Evolutionary conservation across 75 land plant genomes (phyloP).

Genomic region (Chamaecyparis obtusa): DNA sequence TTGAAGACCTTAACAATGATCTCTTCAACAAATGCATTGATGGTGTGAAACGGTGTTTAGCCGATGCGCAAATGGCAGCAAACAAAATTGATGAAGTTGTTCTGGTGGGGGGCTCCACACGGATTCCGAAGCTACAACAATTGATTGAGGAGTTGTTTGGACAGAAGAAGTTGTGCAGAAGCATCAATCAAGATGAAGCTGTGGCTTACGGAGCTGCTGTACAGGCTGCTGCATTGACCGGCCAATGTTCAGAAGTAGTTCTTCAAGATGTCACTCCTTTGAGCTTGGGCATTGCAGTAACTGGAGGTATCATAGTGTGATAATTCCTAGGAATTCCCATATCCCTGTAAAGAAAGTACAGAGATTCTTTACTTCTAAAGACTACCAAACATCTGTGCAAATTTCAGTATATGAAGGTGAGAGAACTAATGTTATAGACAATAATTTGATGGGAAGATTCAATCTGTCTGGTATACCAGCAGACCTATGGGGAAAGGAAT

Average conservation of each 20-base stretch:
- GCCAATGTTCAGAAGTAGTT: background rate
- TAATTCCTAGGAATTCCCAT: background rate
- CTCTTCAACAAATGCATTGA: constrained; percentile 41
- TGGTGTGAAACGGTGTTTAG: constrained; percentile 30
- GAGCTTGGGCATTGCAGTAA: background rate
- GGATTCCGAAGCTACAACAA: constrained; percentile 46
- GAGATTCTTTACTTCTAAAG: background rate
- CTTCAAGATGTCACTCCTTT: background rate
- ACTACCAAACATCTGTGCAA: background rate
- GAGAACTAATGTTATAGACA: background rate
- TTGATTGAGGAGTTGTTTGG: constrained; percentile 35
- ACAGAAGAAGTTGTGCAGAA: constrained; percentile 43
- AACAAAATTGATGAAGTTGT: constrained; percentile 18
- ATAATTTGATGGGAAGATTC: background rate
- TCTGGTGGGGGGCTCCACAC: constrained; percentile 38
- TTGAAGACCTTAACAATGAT: constrained; percentile 9
- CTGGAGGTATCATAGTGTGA: background rate
- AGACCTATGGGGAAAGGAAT: background rate
- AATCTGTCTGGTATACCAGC: too few species aligned
- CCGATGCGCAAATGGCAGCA: constrained; percentile 23
- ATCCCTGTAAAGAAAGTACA: background rate
- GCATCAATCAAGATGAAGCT: constrained; percentile 46
- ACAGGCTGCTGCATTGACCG: constrained; percentile 28
- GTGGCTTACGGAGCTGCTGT: constrained; percentile 45
- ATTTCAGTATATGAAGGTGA: background rate